A percentile compares a stretch with the other conserved stretches of the same genome.
phyloP scores from a whole-genome alignment of 306 rosid genomes.

The Citrullus amarus region DNA sequence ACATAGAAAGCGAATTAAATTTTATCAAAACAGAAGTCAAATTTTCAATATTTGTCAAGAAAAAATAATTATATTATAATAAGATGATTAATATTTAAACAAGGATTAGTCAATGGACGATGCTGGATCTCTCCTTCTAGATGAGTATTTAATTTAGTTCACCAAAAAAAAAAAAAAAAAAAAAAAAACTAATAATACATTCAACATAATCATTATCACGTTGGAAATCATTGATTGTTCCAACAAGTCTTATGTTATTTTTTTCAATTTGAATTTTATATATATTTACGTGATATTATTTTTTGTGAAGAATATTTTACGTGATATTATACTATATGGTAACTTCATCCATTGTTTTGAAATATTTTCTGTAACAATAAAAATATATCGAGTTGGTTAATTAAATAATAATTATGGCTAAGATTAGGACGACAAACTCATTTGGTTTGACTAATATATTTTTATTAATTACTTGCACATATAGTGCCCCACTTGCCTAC shows the following conservation, averaged over 20 bases:
- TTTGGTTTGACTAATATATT: constrained; percentile 3
- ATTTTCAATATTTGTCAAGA: not conserved
- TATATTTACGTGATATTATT: constrained; percentile 2
- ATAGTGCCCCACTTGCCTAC: constrained; percentile 8
- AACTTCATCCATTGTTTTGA: not conserved
- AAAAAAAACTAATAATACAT: not conserved
- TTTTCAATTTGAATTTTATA: not conserved
- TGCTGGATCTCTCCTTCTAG: not conserved
- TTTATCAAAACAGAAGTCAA: not conserved
- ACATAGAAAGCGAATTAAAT: not conserved
- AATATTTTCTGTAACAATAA: not conserved
- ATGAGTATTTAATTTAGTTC: not conserved
- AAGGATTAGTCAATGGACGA: not conserved
- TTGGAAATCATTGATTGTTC: not conserved
- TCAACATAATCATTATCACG: not conserved
- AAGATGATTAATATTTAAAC: not conserved
- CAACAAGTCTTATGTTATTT: not conserved
- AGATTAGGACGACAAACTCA: constrained; percentile 10
- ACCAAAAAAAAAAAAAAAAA: too few species aligned
- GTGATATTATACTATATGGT: not conserved
- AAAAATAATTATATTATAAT: not conserved
- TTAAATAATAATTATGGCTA: constrained; percentile 8
- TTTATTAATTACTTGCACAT: not conserved
- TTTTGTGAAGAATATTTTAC: not conserved
- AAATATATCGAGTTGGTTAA: not conserved